A percentile compares a stretch with the other conserved stretches of the same genome.
Evolutionary conservation across 1,284 basidiomycete species (phyloP).

Genomic region (Ustilago loliicola): DNA sequence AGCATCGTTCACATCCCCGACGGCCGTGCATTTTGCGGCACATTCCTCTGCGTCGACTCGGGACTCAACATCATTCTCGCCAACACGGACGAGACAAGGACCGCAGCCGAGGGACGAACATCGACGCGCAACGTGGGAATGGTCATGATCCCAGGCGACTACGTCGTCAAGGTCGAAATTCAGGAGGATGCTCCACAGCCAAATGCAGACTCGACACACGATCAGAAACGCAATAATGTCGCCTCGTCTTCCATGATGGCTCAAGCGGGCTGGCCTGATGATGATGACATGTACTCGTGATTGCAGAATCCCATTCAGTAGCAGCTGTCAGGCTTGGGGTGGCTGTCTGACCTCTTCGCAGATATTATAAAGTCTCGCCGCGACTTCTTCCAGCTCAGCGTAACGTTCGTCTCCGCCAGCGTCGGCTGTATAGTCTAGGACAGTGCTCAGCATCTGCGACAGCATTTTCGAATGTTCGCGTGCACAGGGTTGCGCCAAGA

Average conservation of each 20-base stretch:
- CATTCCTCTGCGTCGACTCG: slow-evolving; percentile 58
- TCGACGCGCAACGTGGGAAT: slow-evolving; percentile 57
- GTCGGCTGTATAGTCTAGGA: slow-evolving; percentile 13
- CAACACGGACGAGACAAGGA: slow-evolving; percentile 44
- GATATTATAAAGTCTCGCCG: slow-evolving; percentile 14
- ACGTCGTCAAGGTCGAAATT: slow-evolving; percentile 50
- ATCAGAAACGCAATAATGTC: background rate
- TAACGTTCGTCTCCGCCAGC: background rate
- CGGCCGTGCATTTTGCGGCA: slow-evolving; percentile 60
- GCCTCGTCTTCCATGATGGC: slow-evolving; percentile 8
- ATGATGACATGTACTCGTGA: slow-evolving; percentile 39
- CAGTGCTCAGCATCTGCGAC: slow-evolving; percentile 3
- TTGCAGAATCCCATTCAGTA: background rate
- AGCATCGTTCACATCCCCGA: slow-evolving; percentile 56
- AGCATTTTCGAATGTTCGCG: too few relatives aligned
- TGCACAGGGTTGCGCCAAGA: too few relatives aligned
- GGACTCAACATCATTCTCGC: slow-evolving; percentile 56
- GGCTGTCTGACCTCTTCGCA: slow-evolving; percentile 4
- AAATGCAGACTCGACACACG: background rate
- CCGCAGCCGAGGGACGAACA: slow-evolving; percentile 12
- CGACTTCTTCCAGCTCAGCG: slow-evolving; percentile 23
- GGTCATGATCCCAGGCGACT: slow-evolving; percentile 60
- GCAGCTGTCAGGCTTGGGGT: background rate
- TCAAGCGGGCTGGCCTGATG: slow-evolving; percentile 41
- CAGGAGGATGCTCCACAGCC: slow-evolving; percentile 17